Evolutionary conservation across 2,329 filamentous ascomycete genomes (phyloP).

Genomic region (Monilinia fructigena): DNA sequence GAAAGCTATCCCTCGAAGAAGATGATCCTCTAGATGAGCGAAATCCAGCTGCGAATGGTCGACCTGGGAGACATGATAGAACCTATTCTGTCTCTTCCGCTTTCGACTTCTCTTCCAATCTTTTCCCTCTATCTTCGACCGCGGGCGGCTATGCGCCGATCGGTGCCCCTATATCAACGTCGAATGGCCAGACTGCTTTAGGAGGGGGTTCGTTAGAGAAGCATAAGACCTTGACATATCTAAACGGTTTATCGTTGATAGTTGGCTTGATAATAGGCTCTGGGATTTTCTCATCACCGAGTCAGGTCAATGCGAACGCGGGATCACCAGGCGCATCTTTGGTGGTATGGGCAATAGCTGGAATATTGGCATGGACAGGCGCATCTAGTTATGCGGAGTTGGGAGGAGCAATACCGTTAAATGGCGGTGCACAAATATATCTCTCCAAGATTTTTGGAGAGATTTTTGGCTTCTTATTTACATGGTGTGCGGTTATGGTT

Average conservation of each 20-base stretch:
- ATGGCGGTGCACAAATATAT: slow-evolving; percentile 92
- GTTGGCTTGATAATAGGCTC: slow-evolving; percentile 93
- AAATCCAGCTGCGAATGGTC: slow-evolving; percentile 49
- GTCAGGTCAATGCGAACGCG: slow-evolving; percentile 86
- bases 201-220: slow-evolving; percentile 85
- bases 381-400: slow-evolving; percentile 94
- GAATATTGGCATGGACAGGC: slow-evolving; percentile 93
- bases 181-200: slow-evolving; percentile 55
- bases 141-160: slow-evolving; percentile 80
- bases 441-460: slow-evolving; percentile 96
- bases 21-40: slow-evolving; percentile 74
- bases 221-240: slow-evolving; percentile 90
- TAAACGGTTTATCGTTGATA: slow-evolving; percentile 89
- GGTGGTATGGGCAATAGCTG: slow-evolving; percentile 88
- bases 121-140: slow-evolving; percentile 89
- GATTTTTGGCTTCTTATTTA: slow-evolving; percentile 88
- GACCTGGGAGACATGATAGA: slow-evolving; percentile 52
- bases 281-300: slow-evolving; percentile 93
- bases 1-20: slow-evolving; percentile 82
- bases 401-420: slow-evolving; percentile 91
- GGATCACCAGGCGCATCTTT: slow-evolving; percentile 88
- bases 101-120: slow-evolving; percentile 90
- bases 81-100: slow-evolving; percentile 89
- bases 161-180: slow-evolving; percentile 66
- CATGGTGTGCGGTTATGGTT: slow-evolving; percentile 92